Evolutionary conservation across 305 asterid genomes (phyloP).

Genomic region (Withania somnifera): DNA sequence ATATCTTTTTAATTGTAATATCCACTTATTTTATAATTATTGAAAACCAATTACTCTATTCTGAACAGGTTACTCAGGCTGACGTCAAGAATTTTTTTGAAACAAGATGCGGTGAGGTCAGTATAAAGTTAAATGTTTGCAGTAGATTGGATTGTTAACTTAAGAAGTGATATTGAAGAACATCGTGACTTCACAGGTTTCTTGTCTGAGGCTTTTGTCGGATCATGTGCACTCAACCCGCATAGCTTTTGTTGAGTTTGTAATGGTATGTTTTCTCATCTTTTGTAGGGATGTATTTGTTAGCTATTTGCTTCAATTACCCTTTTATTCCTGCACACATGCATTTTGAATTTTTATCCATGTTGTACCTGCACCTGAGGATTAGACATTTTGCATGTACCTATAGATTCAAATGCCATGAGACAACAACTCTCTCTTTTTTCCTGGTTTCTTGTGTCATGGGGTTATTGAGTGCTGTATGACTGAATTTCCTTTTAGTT

Average conservation of each 20-base stretch:
- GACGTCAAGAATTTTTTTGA: constrained; percentile 86
- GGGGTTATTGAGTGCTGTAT: neutral
- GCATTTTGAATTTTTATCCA: neutral
- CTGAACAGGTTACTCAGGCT: constrained; percentile 55
- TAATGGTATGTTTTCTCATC: constrained; percentile 35
- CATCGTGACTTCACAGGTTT: constrained; percentile 42
- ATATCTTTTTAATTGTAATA: neutral
- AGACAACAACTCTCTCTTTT: neutral
- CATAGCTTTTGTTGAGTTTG: constrained; percentile 87
- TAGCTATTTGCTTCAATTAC: neutral
- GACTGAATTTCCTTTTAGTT: neutral
- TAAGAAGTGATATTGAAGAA: neutral
- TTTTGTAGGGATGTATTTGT: neutral
- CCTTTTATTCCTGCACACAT: neutral
- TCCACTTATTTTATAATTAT: neutral
- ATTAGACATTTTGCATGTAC: neutral
- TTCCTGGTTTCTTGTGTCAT: neutral
- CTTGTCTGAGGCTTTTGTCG: constrained; percentile 90
- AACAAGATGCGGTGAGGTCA: constrained; percentile 86
- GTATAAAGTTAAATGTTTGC: neutral
- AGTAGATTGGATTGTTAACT: neutral
- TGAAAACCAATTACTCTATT: neutral
- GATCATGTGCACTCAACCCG: constrained; percentile 88
- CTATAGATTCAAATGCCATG: neutral
- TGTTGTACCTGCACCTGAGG: neutral